A percentile compares a stretch with the other conserved stretches of the same genome.
phyloP scores from a whole-genome alignment of 331 rosid species.

The Arachis monticola region DNA sequence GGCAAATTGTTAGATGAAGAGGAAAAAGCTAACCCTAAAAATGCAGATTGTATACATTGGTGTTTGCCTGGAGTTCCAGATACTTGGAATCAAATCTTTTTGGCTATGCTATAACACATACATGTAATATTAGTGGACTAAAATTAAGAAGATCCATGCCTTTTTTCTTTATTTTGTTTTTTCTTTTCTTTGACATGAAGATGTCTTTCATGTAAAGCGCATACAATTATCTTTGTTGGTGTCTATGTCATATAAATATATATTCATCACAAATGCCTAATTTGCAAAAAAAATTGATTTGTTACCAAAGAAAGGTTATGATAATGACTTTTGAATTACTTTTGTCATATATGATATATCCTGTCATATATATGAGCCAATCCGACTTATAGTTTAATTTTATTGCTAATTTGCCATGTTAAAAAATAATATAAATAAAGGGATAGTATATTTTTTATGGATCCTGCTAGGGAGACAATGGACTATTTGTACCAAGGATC shows the following conservation, averaged over 20 bases:
- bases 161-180: not conserved
- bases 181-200: constrained; percentile 33
- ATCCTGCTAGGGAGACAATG: too few species aligned
- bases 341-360: too few species aligned
- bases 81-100: constrained; percentile 88
- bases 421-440: too few species aligned
- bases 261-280: constrained; percentile 4
- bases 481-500: too few species aligned
- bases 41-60: constrained; percentile 98
- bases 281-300: too few species aligned
- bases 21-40: constrained; percentile 64
- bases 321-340: too few species aligned
- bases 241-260: constrained; percentile 8
- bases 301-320: too few species aligned
- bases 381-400: too few species aligned
- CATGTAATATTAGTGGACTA: not conserved
- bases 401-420: too few species aligned
- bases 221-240: constrained; percentile 24
- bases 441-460: too few species aligned
- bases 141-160: not conserved
- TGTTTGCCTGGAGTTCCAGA: constrained; percentile 96
- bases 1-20: constrained; percentile 67
- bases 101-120: constrained; percentile 67
- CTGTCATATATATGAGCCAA: too few species aligned
- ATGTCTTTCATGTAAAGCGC: constrained; percentile 38